Percentiles rank a stretch among this genome's conserved stretches.
Conservation (phyloP, 2,329 filamentous ascomycete species). For the Pleomassaria siparia region DNA sequence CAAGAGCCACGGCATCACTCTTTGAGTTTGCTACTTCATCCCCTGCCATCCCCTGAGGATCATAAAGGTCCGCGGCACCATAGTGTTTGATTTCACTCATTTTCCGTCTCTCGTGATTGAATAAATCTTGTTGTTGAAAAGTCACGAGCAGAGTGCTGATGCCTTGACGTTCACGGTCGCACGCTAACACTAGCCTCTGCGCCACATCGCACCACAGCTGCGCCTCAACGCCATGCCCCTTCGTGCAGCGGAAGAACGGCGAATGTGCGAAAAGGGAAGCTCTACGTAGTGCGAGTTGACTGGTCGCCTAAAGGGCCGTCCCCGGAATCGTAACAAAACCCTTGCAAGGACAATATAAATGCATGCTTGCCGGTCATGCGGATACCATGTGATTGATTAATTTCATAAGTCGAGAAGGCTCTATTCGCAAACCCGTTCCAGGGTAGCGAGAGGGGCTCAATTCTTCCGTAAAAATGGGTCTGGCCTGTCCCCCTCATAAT, state of each 20-base stretch:
- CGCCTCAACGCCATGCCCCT: neutral
- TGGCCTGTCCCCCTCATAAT: neutral
- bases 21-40: neutral
- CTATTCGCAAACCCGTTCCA: neutral
- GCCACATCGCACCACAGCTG: neutral
- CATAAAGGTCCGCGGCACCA: neutral
- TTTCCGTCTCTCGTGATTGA: neutral
- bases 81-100: neutral
- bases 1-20: neutral
- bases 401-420: too few species aligned
- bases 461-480: slow-evolving; percentile 5
- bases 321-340: neutral
- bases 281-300: neutral
- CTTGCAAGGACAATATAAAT: neutral
- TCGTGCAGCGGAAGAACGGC: neutral
- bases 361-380: too few species aligned
- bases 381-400: too few species aligned
- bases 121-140: neutral
- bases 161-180: neutral
- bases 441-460: neutral
- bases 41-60: neutral
- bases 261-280: neutral
- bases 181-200: neutral
- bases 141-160: neutral
- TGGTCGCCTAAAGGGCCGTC: neutral